These are phyloP conservation scores for Phytophthora podocarpi DNA, from an alignment of 352 stramenopile species.

Conservation along the genomic window DNA sequence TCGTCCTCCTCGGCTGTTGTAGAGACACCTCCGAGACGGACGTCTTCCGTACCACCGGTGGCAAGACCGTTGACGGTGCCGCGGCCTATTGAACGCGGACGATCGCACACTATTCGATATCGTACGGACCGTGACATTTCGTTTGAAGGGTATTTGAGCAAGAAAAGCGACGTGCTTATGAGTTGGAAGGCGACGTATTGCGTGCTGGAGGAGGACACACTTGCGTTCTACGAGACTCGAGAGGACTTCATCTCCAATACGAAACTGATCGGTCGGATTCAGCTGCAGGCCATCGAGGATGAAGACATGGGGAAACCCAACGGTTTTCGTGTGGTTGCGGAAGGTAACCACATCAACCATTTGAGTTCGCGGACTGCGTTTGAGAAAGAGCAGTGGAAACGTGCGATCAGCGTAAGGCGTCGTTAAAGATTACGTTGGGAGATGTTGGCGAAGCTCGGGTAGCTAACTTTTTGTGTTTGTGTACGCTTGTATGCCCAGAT, in stretches of 20 bases:
- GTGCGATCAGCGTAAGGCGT: conserved; percentile 58
- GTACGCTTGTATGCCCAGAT: conserved; percentile 33
- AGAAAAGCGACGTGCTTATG: conserved; percentile 79
- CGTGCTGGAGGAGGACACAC: conserved; percentile 76
- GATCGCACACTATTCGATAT: conserved; percentile 74
- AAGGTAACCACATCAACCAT: conserved; percentile 73
- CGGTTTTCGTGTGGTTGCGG: conserved; percentile 67
- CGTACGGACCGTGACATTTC: conserved; percentile 68
- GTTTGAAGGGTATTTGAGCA: conserved; percentile 86
- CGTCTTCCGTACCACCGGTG: not conserved
- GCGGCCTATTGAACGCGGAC: conserved; percentile 33
- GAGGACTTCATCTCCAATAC: conserved; percentile 85
- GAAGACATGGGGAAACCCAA: conserved; percentile 71
- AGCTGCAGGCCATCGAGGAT: conserved; percentile 70
- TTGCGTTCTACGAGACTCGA: conserved; percentile 80
- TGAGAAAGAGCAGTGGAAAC: conserved; percentile 85
- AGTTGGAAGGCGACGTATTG: conserved; percentile 81
- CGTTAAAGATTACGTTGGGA: not conserved
- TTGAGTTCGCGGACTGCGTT: conserved; percentile 78
- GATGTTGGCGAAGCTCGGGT: not conserved
- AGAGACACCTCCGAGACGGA: conserved; percentile 21
- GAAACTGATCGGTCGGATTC: conserved; percentile 78
- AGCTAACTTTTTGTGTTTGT: not conserved
- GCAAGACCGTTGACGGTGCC: conserved; percentile 2
- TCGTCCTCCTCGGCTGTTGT: conserved; percentile 11